phyloP scores from a whole-genome alignment of 2,329 filamentous ascomycete species.

The Fusarium nelsonii region DNA sequence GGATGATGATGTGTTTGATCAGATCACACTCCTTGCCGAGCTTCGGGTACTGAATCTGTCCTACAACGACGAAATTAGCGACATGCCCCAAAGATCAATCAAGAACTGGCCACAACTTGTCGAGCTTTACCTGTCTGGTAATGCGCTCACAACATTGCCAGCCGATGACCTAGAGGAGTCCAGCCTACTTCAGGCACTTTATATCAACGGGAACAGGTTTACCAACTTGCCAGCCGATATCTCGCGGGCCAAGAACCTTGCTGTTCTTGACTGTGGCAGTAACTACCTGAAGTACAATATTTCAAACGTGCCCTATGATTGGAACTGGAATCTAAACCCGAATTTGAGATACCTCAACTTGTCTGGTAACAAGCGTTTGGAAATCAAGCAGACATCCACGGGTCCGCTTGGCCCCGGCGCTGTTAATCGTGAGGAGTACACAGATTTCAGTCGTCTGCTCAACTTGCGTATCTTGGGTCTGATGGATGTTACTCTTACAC shows the following conservation, averaged over 20 bases:
- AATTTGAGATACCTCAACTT: constrained; percentile 95
- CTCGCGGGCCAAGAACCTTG: constrained; percentile 90
- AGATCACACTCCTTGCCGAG: constrained; percentile 84
- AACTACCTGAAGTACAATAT: constrained; percentile 99
- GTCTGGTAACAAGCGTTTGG: constrained; percentile 94
- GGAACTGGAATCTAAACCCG: constrained; percentile 99
- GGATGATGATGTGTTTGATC: constrained; percentile 94
- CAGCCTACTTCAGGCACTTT: constrained; percentile 86
- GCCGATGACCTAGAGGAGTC: constrained; percentile 94
- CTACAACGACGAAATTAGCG: constrained; percentile 88
- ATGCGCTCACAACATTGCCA: constrained; percentile 90
- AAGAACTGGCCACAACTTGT: constrained; percentile 90
- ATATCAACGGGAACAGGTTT: constrained; percentile 98
- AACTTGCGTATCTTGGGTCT: constrained; percentile 90
- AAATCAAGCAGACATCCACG: constrained; percentile 77
- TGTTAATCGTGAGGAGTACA: constrained; percentile 74
- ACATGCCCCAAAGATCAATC: constrained; percentile 89
- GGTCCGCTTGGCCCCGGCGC: constrained; percentile 63
- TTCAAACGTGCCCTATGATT: constrained; percentile 98
- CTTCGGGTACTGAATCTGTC: constrained; percentile 91
- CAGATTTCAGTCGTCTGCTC: constrained; percentile 87
- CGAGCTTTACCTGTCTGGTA: constrained; percentile 94
- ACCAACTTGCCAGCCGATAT: constrained; percentile 96
- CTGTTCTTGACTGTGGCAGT: constrained; percentile 93
- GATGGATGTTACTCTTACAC: constrained; percentile 97